Evolutionary conservation across 768 basidiomycete species (phyloP), one percentile per base, ranked within the genome.

Genomic region (Leccinum longicurvipes): DNA sequence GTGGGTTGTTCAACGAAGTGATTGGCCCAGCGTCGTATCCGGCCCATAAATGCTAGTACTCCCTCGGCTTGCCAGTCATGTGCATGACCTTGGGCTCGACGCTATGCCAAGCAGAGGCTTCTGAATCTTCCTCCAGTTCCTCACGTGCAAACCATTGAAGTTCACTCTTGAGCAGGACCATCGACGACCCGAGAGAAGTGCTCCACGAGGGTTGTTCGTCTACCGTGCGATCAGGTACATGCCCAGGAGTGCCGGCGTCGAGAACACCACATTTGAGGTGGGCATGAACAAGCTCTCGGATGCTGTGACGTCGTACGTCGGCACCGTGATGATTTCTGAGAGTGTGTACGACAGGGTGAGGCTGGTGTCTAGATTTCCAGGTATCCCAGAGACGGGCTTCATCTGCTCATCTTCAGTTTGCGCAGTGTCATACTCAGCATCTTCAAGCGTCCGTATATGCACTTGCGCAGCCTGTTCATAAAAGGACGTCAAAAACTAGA

Each of bases 401-500:
- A 78, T 78, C 6, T 76, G 72, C 19, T 77, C 73, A 36, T 83
- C 85, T 47, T 82, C 39, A 39, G 39, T 10, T 19, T 39, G 77
- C 41, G 77, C 74, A 7, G 76, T 79, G n/a, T 80, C 82, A 54
- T 83, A 79, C 53, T 91, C 86, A 55, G 83, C 79, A 54, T 91
- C 86, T 14, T 85, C 91, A 29, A 79, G 84, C 1, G 83, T 84
- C 4, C 87, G 86, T 44, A 94, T 87, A 39, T 86, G 84, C 27
- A 93, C 87, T 63, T 92, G 87, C 4, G 96, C 95, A 9, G 94
- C 93, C 56, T 89, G 84, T 66, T 98, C 94, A 67, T 94, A 98
- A 78, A 99, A 98, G 0, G 91, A 88, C 4, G 87, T 87, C 95
- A 95, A 98, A 70, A 98, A 98, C 95, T 96, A 46, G 19, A 27